Base-by-base conservation (phyloP, 2,329 filamentous ascomycete genomes). In the Xylariaceae sp. region DNA sequence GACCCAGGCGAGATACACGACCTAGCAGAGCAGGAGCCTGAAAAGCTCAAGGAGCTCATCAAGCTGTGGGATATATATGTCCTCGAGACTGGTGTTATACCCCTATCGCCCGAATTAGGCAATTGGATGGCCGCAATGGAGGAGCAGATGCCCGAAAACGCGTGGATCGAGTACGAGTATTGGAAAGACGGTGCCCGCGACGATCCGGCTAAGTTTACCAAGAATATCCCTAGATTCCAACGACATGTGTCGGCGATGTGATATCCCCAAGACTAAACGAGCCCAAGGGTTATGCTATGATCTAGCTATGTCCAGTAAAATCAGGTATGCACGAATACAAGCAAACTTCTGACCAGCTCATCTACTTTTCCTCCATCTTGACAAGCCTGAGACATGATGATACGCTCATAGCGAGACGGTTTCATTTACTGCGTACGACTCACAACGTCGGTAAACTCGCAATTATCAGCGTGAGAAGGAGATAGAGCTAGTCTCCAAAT, bases 91-190 rank as follows among this genome's bases (percentile, higher is more conserved):
- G 80, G 80, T 2, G 78, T 83, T 1, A 70, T 82, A n/a, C 79
- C 80, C 22, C 65, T 83, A 38, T 77, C 76, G 44, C 81, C 78
- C 1, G 80, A 79, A 53, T 62, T 83, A 39, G 81, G 81, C 0
- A 67, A 75, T 2, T 84, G 77, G 68, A 68, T 85, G 45, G 77
- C 77, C 49, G 80, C 79, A 0, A 81, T 77, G 58, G 81, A 85
- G 64, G 80, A 76, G 51, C 80, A 84, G 70, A 84, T 84, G 81
- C 77, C 76, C 0, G 80, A 85, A 63, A 81, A 83, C 59, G 78
- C 75, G 6, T 83, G 80, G 81, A 83, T 84, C 67, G 80, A 84
- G 66, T 83, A 82, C 62, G 79, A 83, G 64, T 84, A 83, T 55
- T 85, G 80, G 80, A 68, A 71, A 42, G 62, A 69, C 4, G 67